Conservation (phyloP, 805 yeast genomes). For the Maudiozyma pseudohumilis region DNA sequence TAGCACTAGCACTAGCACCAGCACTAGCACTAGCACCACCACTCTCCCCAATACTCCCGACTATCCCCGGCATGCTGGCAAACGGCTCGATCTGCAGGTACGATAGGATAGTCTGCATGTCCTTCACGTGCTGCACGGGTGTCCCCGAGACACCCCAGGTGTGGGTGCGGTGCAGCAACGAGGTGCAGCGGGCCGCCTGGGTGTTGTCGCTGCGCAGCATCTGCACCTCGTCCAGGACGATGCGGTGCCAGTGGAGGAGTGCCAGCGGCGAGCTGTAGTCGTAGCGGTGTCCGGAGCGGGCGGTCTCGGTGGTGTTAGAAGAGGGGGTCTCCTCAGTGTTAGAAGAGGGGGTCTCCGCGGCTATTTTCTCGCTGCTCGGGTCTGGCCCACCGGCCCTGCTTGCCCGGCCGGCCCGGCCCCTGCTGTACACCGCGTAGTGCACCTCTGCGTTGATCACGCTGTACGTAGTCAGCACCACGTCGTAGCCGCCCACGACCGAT, state of each 20-base stretch:
- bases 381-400: slow-evolving; percentile 19
- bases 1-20: slow-evolving; percentile 4
- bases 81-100: slow-evolving; percentile 66
- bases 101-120: slow-evolving; percentile 59
- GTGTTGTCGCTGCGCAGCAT: slow-evolving; percentile 67
- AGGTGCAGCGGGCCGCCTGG: slow-evolving; percentile 71
- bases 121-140: slow-evolving; percentile 61
- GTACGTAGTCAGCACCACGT: slow-evolving; percentile 76
- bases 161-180: slow-evolving; percentile 72
- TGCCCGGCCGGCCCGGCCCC: slow-evolving; percentile 31
- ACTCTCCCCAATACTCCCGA: slow-evolving; percentile 6
- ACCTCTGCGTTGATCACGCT: slow-evolving; percentile 60
- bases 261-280: slow-evolving; percentile 78
- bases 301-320: too few relatives aligned
- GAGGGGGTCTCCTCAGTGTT: too few relatives aligned
- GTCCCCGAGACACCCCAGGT: slow-evolving; percentile 98
- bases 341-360: too few relatives aligned
- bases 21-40: slow-evolving; percentile 5
- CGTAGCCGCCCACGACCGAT: too few relatives aligned
- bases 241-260: slow-evolving; percentile 77
- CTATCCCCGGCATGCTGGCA: slow-evolving; percentile 24
- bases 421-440: slow-evolving; percentile 67
- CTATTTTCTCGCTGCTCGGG: too few relatives aligned
- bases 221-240: slow-evolving; percentile 89
- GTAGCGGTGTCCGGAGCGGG: too few relatives aligned